phyloP scores from a whole-genome alignment of 106 monocot genomes.

The Dioscorea dumetorum region DNA sequence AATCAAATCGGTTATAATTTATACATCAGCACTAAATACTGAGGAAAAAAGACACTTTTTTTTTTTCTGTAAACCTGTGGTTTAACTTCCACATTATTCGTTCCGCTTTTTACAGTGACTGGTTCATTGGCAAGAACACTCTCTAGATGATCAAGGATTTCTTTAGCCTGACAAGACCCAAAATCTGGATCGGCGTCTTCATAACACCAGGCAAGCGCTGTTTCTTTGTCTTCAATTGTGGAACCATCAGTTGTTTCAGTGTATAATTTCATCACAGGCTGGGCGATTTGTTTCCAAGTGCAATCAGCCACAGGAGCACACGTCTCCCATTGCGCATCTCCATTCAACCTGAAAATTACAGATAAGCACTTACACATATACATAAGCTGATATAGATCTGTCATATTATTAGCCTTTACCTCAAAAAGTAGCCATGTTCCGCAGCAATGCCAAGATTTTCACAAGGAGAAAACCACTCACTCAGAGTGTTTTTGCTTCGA shows the following conservation, averaged over 20 bases:
- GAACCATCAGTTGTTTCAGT: slow-evolving; percentile 74
- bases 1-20: too few relatives aligned
- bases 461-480: slow-evolving; percentile 57
- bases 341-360: slow-evolving; percentile 22
- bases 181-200: slow-evolving; percentile 70
- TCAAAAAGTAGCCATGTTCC: slow-evolving; percentile 58
- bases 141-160: slow-evolving; percentile 54
- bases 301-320: slow-evolving; percentile 29
- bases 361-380: neutral
- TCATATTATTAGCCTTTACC: neutral
- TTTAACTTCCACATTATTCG: slow-evolving; percentile 53
- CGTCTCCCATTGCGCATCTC: slow-evolving; percentile 46
- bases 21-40: too few relatives aligned
- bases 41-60: too few relatives aligned
- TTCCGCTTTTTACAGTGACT: slow-evolving; percentile 55
- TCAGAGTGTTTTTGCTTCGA: slow-evolving; percentile 29
- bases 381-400: too few relatives aligned
- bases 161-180: slow-evolving; percentile 71
- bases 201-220: slow-evolving; percentile 61
- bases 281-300: slow-evolving; percentile 59
- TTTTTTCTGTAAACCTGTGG: slow-evolving; percentile 33
- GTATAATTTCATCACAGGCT: slow-evolving; percentile 61
- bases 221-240: slow-evolving; percentile 63
- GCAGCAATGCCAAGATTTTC: slow-evolving; percentile 49
- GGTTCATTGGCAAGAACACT: slow-evolving; percentile 71